Conservation (phyloP, 129 eudicot species). For the Ambrosia artemisiifolia region DNA sequence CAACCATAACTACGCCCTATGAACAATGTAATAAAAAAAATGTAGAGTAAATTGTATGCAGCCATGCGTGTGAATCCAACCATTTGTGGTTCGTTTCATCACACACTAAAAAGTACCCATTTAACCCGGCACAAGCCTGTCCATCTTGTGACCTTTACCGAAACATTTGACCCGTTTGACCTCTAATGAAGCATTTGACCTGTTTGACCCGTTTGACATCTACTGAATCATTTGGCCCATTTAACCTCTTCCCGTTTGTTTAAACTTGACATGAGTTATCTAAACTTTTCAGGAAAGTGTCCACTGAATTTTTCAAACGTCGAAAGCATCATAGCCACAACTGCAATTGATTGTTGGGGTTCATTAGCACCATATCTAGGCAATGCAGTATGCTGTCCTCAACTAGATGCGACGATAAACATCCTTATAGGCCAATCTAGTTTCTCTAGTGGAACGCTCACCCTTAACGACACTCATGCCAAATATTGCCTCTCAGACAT, state of each 20-base stretch:
- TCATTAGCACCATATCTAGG: slow-evolving; percentile 63
- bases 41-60: too few relatives aligned
- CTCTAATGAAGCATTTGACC: too few relatives aligned
- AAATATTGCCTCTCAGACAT: slow-evolving; percentile 57
- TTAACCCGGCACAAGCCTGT: too few relatives aligned
- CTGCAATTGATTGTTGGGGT: slow-evolving; percentile 68
- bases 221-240: too few relatives aligned
- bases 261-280: background rate
- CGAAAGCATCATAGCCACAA: slow-evolving; percentile 34
- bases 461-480: slow-evolving; percentile 35
- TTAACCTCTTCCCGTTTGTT: background rate
- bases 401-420: slow-evolving; percentile 45
- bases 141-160: background rate
- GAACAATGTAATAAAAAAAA: too few relatives aligned
- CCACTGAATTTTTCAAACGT: slow-evolving; percentile 47
- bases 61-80: too few relatives aligned
- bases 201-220: too few relatives aligned
- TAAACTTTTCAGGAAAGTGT: slow-evolving; percentile 46
- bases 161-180: background rate
- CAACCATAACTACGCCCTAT: too few relatives aligned
- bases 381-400: slow-evolving; percentile 72
- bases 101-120: too few relatives aligned
- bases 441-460: slow-evolving; percentile 23
- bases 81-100: background rate
- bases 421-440: slow-evolving; percentile 57